Base-by-base conservation (phyloP, 208 protist species). In the Borovskyia barvae region DNA sequence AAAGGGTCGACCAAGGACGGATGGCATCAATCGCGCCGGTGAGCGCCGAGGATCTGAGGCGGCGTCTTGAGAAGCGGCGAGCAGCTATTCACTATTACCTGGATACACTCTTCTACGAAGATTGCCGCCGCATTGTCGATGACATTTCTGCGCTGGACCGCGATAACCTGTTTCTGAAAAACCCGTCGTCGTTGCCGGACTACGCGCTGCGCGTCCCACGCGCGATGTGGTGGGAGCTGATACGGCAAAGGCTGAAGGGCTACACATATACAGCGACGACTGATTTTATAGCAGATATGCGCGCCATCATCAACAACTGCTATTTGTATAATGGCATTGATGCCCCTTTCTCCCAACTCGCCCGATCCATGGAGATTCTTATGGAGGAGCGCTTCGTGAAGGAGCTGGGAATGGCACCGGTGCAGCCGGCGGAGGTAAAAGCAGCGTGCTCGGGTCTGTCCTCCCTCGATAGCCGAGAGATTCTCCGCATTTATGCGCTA, bases 321-420 rank as follows among this genome's bases (percentile, higher is more conserved):
- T 95, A 93, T 50, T 58, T 75, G 17, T 89, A 86, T 59, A 92
- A 95, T 53, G 76, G 72, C 5, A 65, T 74, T 11, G 41, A 53
- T 9, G 82, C 85, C 0, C 53, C 74, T 5, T 26, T 87, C 12
- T 64, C 81, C 5, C 55, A 61, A 6, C 36, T 78, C 15, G 85
- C 76, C 9, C 71, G 89, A 0, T 43, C 62, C 19, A 64, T 91
- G 43, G 85, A 95, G 66, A 20, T 91, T 8, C 41, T 47, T 5
- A 95, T 95, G 83, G 85, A 95, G 68, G 81, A 90, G 26, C 63
- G 77, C 42, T 95, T 95, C 47, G 76, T 95, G 19, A 78, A 63
- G 20, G 72, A 87, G 57, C 75, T 92, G 7, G 60, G 73, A 12
- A 55, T 80, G 9, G 47, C 70, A 7, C 81, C 83, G 5, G 57